These are phyloP conservation scores for Salvia sclarea DNA, from an alignment of 305 asterid species.

Conservation along the genomic window DNA sequence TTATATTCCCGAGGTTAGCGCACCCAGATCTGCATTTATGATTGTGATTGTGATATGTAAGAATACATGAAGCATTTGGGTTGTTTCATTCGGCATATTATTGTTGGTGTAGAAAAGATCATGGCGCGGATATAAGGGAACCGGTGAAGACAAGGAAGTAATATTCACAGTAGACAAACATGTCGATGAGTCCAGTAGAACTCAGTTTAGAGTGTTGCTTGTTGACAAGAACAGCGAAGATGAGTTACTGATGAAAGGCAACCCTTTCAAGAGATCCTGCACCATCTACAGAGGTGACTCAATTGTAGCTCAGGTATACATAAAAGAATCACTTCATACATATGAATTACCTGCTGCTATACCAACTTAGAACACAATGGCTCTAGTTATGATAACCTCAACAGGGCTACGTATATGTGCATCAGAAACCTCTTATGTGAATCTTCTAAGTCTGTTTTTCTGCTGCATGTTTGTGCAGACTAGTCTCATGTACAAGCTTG, in stretches of 20 bases:
- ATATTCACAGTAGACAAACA: constrained; percentile 56
- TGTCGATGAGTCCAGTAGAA: constrained; percentile 43
- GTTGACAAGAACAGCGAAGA: constrained; percentile 45
- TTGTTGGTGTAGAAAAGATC: constrained; percentile 53
- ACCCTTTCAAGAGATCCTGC: constrained; percentile 83
- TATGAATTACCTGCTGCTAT: not conserved
- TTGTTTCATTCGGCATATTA: constrained; percentile 9
- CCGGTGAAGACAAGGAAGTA: constrained; percentile 44
- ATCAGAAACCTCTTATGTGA: not conserved
- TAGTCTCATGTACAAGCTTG: constrained; percentile 85
- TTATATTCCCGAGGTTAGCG: too few species aligned
- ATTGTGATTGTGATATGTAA: too few species aligned
- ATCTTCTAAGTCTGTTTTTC: not conserved
- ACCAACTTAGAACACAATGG: not conserved
- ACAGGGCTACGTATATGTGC: not conserved
- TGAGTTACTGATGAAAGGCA: constrained; percentile 79
- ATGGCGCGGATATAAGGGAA: constrained; percentile 67
- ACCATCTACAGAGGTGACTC: constrained; percentile 69
- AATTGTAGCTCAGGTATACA: constrained; percentile 79
- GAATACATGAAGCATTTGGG: not conserved
- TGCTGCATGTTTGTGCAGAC: constrained; percentile 57
- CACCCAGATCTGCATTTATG: not conserved
- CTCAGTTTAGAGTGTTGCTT: constrained; percentile 62
- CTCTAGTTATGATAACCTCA: not conserved
- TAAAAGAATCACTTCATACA: not conserved